phyloP scores from a whole-genome alignment of 2,329 filamentous ascomycete species.

The Myriangium duriaei region DNA sequence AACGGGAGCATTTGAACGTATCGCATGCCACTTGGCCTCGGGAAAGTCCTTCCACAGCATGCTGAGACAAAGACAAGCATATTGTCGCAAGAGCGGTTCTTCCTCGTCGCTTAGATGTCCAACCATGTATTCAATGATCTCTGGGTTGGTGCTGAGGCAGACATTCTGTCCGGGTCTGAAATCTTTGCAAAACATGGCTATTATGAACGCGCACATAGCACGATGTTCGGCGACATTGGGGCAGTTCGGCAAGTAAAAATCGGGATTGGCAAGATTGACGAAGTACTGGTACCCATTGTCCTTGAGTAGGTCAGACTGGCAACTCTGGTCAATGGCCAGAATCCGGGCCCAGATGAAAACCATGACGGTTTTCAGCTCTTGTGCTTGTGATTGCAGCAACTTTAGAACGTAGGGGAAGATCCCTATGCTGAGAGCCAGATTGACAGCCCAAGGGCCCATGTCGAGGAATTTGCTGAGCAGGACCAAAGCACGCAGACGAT shows the following conservation, averaged over 20 bases:
- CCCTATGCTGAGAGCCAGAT: conserved; percentile 89
- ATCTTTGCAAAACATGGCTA: conserved; percentile 92
- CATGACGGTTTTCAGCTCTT: conserved; percentile 95
- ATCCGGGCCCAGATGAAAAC: conserved; percentile 98
- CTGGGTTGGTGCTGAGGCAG: conserved; percentile 74
- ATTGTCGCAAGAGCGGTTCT: conserved; percentile 81
- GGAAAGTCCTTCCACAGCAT: conserved; percentile 86
- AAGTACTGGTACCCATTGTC: conserved; percentile 98
- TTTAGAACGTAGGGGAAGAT: conserved; percentile 99
- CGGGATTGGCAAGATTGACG: conserved; percentile 75
- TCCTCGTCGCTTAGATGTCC: conserved; percentile 72
- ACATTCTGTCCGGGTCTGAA: conserved; percentile 87
- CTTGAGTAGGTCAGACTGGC: conserved; percentile 86
- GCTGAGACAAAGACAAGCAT: conserved; percentile 90
- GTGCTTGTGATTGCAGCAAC: conserved; percentile 82
- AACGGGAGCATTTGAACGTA: conserved; percentile 70
- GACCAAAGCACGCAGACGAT: conserved; percentile 80
- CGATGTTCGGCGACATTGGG: conserved; percentile 81
- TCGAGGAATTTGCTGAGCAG: conserved; percentile 88
- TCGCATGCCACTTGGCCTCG: conserved; percentile 93
- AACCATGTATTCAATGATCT: conserved; percentile 81
- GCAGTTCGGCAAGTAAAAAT: conserved; percentile 53
- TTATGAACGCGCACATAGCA: conserved; percentile 97
- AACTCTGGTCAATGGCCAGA: conserved; percentile 85
- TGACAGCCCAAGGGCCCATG: conserved; percentile 95